Evolutionary conservation across 2,329 filamentous ascomycete genomes (phyloP).

Genomic region (Incumbomyces delicatus): DNA sequence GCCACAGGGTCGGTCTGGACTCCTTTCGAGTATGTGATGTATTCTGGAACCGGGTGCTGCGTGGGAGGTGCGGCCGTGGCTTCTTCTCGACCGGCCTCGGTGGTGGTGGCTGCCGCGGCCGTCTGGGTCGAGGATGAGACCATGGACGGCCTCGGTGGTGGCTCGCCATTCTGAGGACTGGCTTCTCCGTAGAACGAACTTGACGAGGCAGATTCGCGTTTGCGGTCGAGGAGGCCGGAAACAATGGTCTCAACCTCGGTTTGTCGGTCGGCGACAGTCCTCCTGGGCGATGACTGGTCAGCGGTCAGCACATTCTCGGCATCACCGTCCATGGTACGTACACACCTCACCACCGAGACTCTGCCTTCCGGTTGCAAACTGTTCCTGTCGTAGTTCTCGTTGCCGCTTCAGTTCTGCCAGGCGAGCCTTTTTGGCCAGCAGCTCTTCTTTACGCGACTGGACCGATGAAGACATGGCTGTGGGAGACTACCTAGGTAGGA

Average conservation of each 20-base stretch:
- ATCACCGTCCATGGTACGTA: neutral
- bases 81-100: conserved; percentile 26
- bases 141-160: conserved; percentile 30
- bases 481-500: neutral
- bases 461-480: conserved; percentile 42
- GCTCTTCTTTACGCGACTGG: conserved; percentile 71
- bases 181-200: conserved; percentile 77
- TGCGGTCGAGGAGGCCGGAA: conserved; percentile 70
- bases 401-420: conserved; percentile 92
- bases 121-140: conserved; percentile 52
- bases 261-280: conserved; percentile 16
- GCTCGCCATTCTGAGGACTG: conserved; percentile 55
- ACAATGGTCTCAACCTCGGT: conserved; percentile 59
- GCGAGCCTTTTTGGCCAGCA: conserved; percentile 91
- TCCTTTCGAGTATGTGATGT: conserved; percentile 94
- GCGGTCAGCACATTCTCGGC: conserved; percentile 6
- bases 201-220: conserved; percentile 37
- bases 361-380: conserved; percentile 60
- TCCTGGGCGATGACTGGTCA: conserved; percentile 15
- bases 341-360: conserved; percentile 66
- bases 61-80: conserved; percentile 21
- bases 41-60: conserved; percentile 46
- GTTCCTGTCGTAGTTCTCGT: conserved; percentile 70
- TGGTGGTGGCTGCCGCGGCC: conserved; percentile 47
- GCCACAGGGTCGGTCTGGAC: conserved; percentile 66